Evolutionary conservation across 1,284 basidiomycete species (phyloP).

Genomic region (Heterobasidion annosum): DNA sequence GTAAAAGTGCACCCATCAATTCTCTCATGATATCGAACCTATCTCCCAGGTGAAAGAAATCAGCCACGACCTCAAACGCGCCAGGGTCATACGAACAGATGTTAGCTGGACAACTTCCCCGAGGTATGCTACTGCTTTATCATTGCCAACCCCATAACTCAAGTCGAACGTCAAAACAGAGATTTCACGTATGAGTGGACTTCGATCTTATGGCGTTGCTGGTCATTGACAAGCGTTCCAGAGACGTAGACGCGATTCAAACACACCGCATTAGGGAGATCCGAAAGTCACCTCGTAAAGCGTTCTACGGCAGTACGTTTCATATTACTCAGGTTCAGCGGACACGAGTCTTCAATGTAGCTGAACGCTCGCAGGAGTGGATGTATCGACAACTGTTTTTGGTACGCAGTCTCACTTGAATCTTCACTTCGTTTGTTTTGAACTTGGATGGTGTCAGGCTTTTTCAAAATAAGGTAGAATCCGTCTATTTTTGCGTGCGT

Average conservation of each 20-base stretch:
- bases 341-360: neutral
- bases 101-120: slow-evolving; percentile 82
- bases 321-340: neutral
- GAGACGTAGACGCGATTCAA: slow-evolving; percentile 72
- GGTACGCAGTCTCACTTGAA: slow-evolving; percentile 37
- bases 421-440: slow-evolving; percentile 14
- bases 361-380: slow-evolving; percentile 39
- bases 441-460: slow-evolving; percentile 2
- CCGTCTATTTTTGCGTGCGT: neutral
- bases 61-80: slow-evolving; percentile 72
- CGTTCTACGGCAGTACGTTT: slow-evolving; percentile 67
- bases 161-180: slow-evolving; percentile 23
- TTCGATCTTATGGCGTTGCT: neutral
- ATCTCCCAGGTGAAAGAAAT: slow-evolving; percentile 62
- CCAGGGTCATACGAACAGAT: slow-evolving; percentile 62
- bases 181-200: slow-evolving; percentile 57
- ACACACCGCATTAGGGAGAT: slow-evolving; percentile 73
- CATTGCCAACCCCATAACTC: neutral
- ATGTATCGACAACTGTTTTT: slow-evolving; percentile 68
- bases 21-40: neutral
- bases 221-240: slow-evolving; percentile 19
- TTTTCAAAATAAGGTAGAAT: slow-evolving; percentile 41
- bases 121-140: slow-evolving; percentile 31
- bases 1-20: slow-evolving; percentile 5
- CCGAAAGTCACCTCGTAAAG: slow-evolving; percentile 43